Evolutionary conservation across 306 rosid species (phyloP).

Genomic region (Rosa persica): DNA sequence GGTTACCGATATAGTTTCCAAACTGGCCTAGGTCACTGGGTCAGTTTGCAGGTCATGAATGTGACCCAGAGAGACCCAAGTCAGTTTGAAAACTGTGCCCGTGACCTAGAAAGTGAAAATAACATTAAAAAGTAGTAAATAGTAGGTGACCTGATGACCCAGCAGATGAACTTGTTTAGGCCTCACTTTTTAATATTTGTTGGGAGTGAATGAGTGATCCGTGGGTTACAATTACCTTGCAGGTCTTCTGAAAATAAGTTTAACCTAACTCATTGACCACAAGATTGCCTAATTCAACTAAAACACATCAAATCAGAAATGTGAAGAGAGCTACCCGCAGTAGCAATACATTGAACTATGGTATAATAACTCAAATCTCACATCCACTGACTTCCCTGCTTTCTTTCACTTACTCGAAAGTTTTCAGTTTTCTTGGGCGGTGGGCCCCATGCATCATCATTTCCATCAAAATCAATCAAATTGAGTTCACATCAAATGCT

Average conservation of each 20-base stretch:
- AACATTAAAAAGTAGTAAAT: too few species aligned
- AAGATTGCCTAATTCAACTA: background rate
- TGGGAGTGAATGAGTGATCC: too few species aligned
- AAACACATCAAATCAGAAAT: background rate
- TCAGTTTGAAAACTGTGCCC: too few species aligned
- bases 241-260: background rate
- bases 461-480: background rate
- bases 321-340: background rate
- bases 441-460: background rate
- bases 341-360: background rate
- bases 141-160: too few species aligned
- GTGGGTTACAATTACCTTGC: background rate
- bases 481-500: slow-evolving; percentile 7
- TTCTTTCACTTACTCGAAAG: background rate
- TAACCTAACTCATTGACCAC: background rate
- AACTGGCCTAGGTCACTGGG: too few species aligned
- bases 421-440: background rate
- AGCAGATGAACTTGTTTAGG: too few species aligned
- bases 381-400: background rate
- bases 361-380: background rate
- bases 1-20: too few species aligned
- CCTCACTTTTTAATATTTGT: too few species aligned
- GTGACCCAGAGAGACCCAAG: too few species aligned
- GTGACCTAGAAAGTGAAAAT: too few species aligned
- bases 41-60: too few species aligned